phyloP scores from a whole-genome alignment of 345 rosid species.

The Lepidium aucheri region DNA sequence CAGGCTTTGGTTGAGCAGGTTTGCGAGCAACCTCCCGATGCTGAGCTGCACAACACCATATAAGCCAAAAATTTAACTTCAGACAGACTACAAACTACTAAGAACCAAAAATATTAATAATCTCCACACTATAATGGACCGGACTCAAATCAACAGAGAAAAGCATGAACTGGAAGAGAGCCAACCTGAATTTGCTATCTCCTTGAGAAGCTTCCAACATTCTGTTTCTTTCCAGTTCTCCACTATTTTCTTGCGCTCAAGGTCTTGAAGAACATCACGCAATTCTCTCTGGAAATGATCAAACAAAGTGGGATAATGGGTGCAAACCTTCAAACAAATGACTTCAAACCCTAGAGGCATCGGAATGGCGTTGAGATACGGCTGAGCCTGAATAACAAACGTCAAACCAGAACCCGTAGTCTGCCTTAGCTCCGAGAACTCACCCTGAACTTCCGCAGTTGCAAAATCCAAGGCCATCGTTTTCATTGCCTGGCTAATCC shows the following conservation, averaged over 20 bases:
- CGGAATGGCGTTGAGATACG: conserved; percentile 73
- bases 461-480: conserved; percentile 81
- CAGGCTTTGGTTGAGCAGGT: conserved; percentile 47
- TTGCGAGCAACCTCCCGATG: conserved; percentile 80
- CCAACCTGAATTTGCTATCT: conserved; percentile 83
- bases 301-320: conserved; percentile 84
- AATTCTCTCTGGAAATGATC: conserved; percentile 95
- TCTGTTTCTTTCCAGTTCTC: conserved; percentile 61
- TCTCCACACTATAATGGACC: background rate
- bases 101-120: background rate
- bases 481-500: conserved; percentile 80
- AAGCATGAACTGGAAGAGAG: background rate
- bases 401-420: conserved; percentile 79
- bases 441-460: conserved; percentile 66
- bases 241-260: conserved; percentile 39
- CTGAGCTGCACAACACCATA: conserved; percentile 63
- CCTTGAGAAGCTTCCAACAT: conserved; percentile 90
- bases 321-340: conserved; percentile 72
- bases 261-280: conserved; percentile 66
- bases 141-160: background rate
- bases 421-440: conserved; percentile 66
- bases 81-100: background rate
- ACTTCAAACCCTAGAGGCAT: conserved; percentile 83
- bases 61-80: conserved; percentile 5
- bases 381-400: conserved; percentile 83